These are phyloP conservation scores for Ceratocystis ficicola DNA, from an alignment of 2,329 filamentous ascomycete species.

Conservation along the genomic window DNA sequence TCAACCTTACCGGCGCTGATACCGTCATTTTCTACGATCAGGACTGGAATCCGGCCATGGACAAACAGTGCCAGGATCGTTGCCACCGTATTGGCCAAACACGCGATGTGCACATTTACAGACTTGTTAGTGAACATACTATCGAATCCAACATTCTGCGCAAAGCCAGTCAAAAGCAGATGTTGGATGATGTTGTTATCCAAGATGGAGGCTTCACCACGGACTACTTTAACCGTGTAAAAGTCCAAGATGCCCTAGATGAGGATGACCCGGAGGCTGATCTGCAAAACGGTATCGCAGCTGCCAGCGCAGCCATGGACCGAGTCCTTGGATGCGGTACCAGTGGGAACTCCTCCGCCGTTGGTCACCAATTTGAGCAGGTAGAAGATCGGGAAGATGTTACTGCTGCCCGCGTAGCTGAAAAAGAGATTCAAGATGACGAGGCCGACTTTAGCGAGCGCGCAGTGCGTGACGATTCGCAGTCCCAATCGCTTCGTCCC, in stretches of 20 bases:
- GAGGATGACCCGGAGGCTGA: slow-evolving; percentile 24
- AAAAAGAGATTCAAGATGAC: slow-evolving; percentile 78
- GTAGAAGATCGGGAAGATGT: slow-evolving; percentile 91
- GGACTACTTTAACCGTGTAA: slow-evolving; percentile 75
- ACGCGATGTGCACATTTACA: slow-evolving; percentile 94
- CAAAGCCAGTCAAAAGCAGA: slow-evolving; percentile 93
- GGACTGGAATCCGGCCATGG: slow-evolving; percentile 99
- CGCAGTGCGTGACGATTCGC: slow-evolving; percentile 24
- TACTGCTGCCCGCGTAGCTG: slow-evolving; percentile 70
- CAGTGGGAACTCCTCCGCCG: slow-evolving; percentile 44
- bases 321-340: slow-evolving; percentile 51
- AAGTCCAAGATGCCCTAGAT: slow-evolving; percentile 30
- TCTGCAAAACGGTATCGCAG: slow-evolving; percentile 50
- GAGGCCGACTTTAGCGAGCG: slow-evolving; percentile 69
- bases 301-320: slow-evolving; percentile 67
- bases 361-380: slow-evolving; percentile 71
- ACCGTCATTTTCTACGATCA: slow-evolving; percentile 98
- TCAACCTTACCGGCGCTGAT: slow-evolving; percentile 92
- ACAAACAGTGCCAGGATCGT: slow-evolving; percentile 96
- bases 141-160: slow-evolving; percentile 97
- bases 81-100: slow-evolving; percentile 97
- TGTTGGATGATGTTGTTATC: slow-evolving; percentile 95
- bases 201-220: slow-evolving; percentile 97
- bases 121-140: slow-evolving; percentile 81
- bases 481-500: slow-evolving; percentile 11